Base-by-base conservation (phyloP, 768 basidiomycete genomes). In the Pulveroboletus sp. region DNA sequence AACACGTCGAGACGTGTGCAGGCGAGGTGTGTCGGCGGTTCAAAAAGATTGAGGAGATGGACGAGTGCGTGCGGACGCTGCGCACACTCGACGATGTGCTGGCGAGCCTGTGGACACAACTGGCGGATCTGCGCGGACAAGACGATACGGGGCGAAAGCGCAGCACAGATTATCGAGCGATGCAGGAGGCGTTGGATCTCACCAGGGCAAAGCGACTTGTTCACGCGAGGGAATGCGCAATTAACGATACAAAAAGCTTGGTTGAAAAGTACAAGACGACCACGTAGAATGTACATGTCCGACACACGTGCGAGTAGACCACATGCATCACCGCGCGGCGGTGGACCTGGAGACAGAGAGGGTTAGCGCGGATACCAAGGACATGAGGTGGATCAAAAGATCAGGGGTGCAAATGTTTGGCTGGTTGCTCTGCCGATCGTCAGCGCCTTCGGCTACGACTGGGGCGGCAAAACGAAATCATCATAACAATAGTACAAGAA, bases 1-100 rank as follows among this genome's bases (percentile, higher is more conserved):
- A 75, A 3, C 90, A 93, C 58, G 85, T 92, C 56, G 84, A 89
- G 64, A 80, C 76, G 2, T 90, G 89, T 61, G 71, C 88, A 6
- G 62, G 74, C 14, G 87, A 93, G 63, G 89, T 86, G 13, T 90
- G 87, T 63, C 78, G 75, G 14, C 69, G 69, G 29, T 90, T 87
- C 73, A 82, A 78, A 50, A 74, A 76, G 40, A 68, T 76, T 45
- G 87, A 90, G 51, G 86, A 89, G 53, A 70, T 89, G 44, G 78
- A 79, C 17, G 85, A 86, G 36, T 75, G 68, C 47, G 69, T 87
- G 14, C 62, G 76, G 4, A 79, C 78, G 17, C 66, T 92, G 24
- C 67, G 62, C 6, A 78, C 74, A 3, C 70, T 90, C 21, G 89
- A 92, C 59, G 78, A 76, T 43, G 69, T 83, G 31, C 68, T 90